These are phyloP conservation scores for Botrytis paeoniae DNA, from an alignment of 2,329 filamentous ascomycete genomes.

Conservation along the genomic window DNA sequence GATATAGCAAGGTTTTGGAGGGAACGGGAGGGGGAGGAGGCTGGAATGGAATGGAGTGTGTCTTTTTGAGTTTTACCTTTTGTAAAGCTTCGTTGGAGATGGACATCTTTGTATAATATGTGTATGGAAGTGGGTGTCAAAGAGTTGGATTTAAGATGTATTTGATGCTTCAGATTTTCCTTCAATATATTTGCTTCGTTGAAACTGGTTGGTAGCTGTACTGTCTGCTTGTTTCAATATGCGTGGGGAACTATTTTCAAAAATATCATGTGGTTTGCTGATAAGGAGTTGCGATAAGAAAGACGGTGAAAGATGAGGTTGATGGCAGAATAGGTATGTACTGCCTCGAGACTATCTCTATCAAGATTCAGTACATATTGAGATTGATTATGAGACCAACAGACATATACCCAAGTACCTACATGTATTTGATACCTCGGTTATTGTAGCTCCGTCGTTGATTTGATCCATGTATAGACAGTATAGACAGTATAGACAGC, in stretches of 20 bases:
- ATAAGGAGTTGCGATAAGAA: constrained; percentile 1
- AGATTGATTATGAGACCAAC: too few relatives aligned
- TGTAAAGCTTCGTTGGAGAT: constrained; percentile 92
- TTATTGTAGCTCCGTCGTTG: neutral
- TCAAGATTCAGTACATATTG: too few relatives aligned
- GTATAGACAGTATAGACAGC: too few relatives aligned
- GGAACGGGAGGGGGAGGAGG: neutral
- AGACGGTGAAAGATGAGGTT: neutral
- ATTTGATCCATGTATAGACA: neutral
- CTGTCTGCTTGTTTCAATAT: neutral
- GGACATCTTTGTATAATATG: constrained; percentile 60
- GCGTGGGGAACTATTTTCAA: constrained; percentile 2
- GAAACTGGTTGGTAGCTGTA: neutral
- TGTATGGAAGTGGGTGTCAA: neutral
- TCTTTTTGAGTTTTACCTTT: constrained; percentile 58
- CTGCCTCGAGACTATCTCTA: too few relatives aligned
- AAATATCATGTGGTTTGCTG: constrained; percentile 15
- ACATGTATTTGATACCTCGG: neutral
- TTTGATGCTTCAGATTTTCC: neutral
- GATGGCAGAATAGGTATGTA: neutral
- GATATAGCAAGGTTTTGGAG: neutral
- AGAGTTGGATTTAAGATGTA: neutral
- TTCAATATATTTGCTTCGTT: neutral
- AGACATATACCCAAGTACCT: too few relatives aligned
- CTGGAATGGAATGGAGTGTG: neutral